These are phyloP conservation scores for Rhizophagus sp. DNA, from an alignment of 192 early-diverging fungal species.

Conservation along the genomic window DNA sequence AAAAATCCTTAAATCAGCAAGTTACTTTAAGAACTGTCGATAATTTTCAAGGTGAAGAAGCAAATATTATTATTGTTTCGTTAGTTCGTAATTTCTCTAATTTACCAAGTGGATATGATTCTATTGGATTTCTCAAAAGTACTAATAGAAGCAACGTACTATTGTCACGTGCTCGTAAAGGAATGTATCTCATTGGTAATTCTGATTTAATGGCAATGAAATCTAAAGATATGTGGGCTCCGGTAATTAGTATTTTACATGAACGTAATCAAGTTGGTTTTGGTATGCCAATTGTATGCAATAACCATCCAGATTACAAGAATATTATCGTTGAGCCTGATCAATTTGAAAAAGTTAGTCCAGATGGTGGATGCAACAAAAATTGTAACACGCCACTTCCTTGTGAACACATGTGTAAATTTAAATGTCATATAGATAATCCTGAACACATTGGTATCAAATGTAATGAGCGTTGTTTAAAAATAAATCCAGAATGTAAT, in stretches of 20 bases:
- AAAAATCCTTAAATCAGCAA: constrained; percentile 5
- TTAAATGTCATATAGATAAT: constrained; percentile 29
- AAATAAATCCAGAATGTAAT: constrained; percentile 32
- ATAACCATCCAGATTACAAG: constrained; percentile 43
- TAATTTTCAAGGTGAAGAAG: constrained; percentile 51
- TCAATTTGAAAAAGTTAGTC: constrained; percentile 38
- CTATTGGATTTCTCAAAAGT: constrained; percentile 58
- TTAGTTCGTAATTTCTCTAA: constrained; percentile 39
- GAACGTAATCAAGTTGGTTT: constrained; percentile 39
- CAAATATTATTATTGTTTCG: constrained; percentile 45
- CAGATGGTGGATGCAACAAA: constrained; percentile 54
- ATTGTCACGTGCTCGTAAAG: constrained; percentile 58
- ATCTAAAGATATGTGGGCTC: constrained; percentile 40
- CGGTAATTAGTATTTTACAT: constrained; percentile 40
- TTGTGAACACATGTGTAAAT: constrained; percentile 57
- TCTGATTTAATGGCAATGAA: constrained; percentile 36
- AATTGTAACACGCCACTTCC: constrained; percentile 41
- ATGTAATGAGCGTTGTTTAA: no score
- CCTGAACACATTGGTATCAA: constrained; percentile 39
- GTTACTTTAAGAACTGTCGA: constrained; percentile 46
- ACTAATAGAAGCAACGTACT: constrained; percentile 59
- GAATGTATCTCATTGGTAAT: constrained; percentile 60
- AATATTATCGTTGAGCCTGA: constrained; percentile 33
- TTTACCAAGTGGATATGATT: constrained; percentile 1
- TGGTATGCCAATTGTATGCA: constrained; percentile 50